Conservation (phyloP, 1,284 basidiomycete genomes). For the Ganoderma resinaceum region DNA sequence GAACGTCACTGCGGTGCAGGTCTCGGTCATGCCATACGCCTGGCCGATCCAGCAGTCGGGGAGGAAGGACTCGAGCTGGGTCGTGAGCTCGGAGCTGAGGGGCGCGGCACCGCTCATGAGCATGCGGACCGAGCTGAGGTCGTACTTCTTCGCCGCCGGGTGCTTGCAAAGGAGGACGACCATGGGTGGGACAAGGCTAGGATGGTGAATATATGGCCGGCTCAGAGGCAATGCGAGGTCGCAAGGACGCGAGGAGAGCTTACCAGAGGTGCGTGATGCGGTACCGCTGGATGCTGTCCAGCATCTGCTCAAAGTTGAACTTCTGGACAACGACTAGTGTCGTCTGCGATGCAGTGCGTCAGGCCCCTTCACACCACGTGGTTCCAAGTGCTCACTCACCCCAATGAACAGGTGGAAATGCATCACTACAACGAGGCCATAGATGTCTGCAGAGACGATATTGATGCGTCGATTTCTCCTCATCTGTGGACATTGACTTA, state of each 20-base stretch:
- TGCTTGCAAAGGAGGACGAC: conserved; percentile 68
- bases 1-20: conserved; percentile 54
- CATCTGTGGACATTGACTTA: conserved; percentile 24
- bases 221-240: background rate
- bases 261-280: conserved; percentile 72
- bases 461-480: background rate
- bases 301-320: conserved; percentile 73
- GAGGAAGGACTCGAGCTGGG: conserved; percentile 57
- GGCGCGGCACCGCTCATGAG: conserved; percentile 80
- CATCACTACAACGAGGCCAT: conserved; percentile 63
- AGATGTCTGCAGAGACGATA: conserved; percentile 58
- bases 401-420: conserved; percentile 59
- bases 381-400: conserved; percentile 42
- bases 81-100: conserved; percentile 68
- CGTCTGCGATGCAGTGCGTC: conserved; percentile 28
- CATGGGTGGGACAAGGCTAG: conserved; percentile 73
- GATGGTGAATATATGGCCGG: conserved; percentile 25
- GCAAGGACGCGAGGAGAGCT: conserved; percentile 29
- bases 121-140: conserved; percentile 65
- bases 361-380: conserved; percentile 16
- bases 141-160: conserved; percentile 69
- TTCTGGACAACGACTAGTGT: conserved; percentile 74
- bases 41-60: conserved; percentile 70
- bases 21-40: conserved; percentile 65
- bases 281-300: conserved; percentile 72